phyloP scores from a whole-genome alignment of 1,284 basidiomycete species.

The Leccinum variabile region DNA sequence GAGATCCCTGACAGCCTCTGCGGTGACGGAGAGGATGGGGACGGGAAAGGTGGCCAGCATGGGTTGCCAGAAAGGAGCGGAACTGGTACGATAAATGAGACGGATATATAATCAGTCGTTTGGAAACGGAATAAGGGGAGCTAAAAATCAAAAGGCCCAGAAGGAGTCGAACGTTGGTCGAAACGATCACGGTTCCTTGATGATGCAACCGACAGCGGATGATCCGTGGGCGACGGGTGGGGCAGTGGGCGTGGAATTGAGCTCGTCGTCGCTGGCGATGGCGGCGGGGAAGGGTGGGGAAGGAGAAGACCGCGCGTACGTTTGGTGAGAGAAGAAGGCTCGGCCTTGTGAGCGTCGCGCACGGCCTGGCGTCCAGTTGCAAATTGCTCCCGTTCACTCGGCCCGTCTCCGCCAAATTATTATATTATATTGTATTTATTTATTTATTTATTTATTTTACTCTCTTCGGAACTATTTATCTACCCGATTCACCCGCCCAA shows the following conservation, averaged over 20 bases:
- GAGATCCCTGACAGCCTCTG: constrained; percentile 63
- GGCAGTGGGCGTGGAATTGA: not conserved
- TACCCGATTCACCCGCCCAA: not conserved
- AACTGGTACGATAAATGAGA: constrained; percentile 14
- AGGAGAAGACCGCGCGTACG: not conserved
- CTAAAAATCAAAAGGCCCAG: constrained; percentile 14
- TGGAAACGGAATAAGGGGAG: constrained; percentile 19
- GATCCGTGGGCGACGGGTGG: constrained; percentile 21
- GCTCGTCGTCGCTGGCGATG: constrained; percentile 18
- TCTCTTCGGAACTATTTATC: constrained; percentile 14
- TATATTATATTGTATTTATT: not conserved
- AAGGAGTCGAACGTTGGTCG: constrained; percentile 17
- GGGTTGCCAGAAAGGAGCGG: constrained; percentile 16
- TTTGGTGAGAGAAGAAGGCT: constrained; percentile 22
- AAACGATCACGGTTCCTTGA: constrained; percentile 32
- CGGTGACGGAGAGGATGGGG: constrained; percentile 62
- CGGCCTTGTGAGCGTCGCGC: constrained; percentile 15
- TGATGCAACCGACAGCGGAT: constrained; percentile 22
- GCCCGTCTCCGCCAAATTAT: constrained; percentile 15
- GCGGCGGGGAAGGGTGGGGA: constrained; percentile 1
- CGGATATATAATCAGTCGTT: constrained; percentile 26
- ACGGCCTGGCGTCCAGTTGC: constrained; percentile 19
- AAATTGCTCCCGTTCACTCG: constrained; percentile 27
- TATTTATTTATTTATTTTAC: not conserved
- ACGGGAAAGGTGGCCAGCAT: constrained; percentile 56